These are phyloP conservation scores for Beverwykella pulmonaria DNA, from an alignment of 495 filamentous ascomycete species.

Conservation along the genomic window DNA sequence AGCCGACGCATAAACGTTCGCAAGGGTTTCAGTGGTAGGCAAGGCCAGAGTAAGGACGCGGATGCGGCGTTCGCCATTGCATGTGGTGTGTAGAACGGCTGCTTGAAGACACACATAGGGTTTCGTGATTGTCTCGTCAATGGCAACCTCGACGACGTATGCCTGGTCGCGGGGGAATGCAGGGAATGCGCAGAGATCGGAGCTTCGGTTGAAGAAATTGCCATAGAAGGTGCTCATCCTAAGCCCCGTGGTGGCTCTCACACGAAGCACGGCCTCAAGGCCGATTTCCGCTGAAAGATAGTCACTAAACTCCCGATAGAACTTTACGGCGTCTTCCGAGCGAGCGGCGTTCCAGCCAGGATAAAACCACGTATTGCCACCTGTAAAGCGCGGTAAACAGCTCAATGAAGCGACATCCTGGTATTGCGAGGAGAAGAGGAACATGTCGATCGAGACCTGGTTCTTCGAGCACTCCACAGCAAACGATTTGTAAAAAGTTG, in stretches of 20 bases:
- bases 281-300: constrained; percentile 95
- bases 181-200: constrained; percentile 63
- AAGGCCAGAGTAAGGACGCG: constrained; percentile 91
- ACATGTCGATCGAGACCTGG: constrained; percentile 99
- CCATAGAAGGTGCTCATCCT: constrained; percentile 98
- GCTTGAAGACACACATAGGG: constrained; percentile 93
- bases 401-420: constrained; percentile 95
- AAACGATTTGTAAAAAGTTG: constrained; percentile 98
- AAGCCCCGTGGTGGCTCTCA: constrained; percentile 90
- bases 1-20: constrained; percentile 91
- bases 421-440: constrained; percentile 90
- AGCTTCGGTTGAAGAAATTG: constrained; percentile 98
- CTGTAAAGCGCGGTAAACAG: constrained; percentile 92
- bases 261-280: constrained; percentile 91
- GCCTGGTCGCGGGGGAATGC: constrained; percentile 93
- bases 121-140: constrained; percentile 92
- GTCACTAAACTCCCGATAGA: constrained; percentile 93
- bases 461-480: constrained; percentile 98
- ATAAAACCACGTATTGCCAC: constrained; percentile 98
- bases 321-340: constrained; percentile 94
- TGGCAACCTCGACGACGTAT: constrained; percentile 98
- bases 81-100: constrained; percentile 96
- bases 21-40: constrained; percentile 85
- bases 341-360: constrained; percentile 95
- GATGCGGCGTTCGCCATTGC: constrained; percentile 94